Percentiles rank a stretch among this genome's conserved stretches.
These are phyloP conservation scores for Crucihimalaya himalaica DNA, from an alignment of 345 rosid species.

Conservation along the genomic window DNA sequence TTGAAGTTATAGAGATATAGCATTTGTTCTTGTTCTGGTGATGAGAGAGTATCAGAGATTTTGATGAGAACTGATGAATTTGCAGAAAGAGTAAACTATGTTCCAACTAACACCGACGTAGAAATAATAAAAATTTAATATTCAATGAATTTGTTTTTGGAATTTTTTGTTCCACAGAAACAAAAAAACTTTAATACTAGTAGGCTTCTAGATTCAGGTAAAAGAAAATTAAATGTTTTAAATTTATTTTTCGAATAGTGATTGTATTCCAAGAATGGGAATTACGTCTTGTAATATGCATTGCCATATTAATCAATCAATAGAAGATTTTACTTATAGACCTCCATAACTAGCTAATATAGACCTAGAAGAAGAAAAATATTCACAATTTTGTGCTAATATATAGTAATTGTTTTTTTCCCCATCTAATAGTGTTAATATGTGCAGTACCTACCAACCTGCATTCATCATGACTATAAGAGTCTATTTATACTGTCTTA, in stretches of 20 bases:
- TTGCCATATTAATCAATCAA: neutral
- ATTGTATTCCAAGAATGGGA: conserved; percentile 11
- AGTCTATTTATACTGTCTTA: neutral
- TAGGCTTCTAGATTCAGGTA: neutral
- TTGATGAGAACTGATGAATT: conserved; percentile 20
- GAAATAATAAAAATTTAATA: neutral
- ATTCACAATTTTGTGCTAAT: conserved; percentile 20
- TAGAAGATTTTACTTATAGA: neutral
- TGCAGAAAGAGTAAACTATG: conserved; percentile 19
- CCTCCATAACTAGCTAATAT: neutral
- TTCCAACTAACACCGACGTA: conserved; percentile 34
- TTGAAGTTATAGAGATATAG: conserved; percentile 32
- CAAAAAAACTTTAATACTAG: conserved; percentile 14
- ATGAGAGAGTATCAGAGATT: conserved; percentile 16
- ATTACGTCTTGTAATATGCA: conserved; percentile 5
- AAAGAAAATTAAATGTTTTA: neutral
- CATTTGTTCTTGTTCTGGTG: conserved; percentile 22
- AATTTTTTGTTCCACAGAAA: conserved; percentile 29
- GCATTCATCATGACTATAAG: neutral
- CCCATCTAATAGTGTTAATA: neutral
- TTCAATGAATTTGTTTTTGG: conserved; percentile 3
- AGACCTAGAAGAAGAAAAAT: neutral
- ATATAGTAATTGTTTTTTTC: neutral
- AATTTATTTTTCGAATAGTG: neutral
- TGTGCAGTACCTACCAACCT: neutral